Base-by-base conservation (phyloP, 2,329 filamentous ascomycete genomes). In the Aspergillus ruber region DNA sequence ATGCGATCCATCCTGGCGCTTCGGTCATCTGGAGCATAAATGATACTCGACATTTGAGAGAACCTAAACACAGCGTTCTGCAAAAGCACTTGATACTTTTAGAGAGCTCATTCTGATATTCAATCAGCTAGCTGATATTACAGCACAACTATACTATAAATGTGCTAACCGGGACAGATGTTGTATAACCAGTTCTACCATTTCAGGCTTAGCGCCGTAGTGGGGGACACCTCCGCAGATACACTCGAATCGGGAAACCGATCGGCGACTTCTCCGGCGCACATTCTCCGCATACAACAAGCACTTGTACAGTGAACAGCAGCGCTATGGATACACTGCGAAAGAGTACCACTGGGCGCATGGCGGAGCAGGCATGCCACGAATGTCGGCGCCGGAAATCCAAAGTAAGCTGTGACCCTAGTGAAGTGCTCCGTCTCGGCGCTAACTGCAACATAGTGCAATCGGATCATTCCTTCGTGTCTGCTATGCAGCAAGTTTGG, bases 401-500 rank as follows among this genome's bases (percentile, higher is more conserved):
- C 13, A 54, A 52, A 35, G 54, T 54, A 41, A 46, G 41, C 20
- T 29, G 9, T 12, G 15, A 5, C 21, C n/a, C 21, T 39, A 3
- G n/a, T 39, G 6, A n/a, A n/a, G n/a, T 18, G 10, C 33, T 15
- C 20, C 29, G 25, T 13, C 4, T n/a, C 20, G 45, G 27, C 40
- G 40, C 13, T 27, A n/a, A 33, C 45, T 23, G 23, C 7, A 10
- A 42, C 36, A 10, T 62, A 67, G 40, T 72, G 70, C 52, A 65
- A 72, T 47, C 59, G 62, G 35, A 59, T 58, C 3, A 58, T 71
- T 25, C 70, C 70, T 9, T 67, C 60, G 3, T 73, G 70, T 50
- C 61, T 63, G 35, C 56, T 69, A 13, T 77, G 73, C 53, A 56
- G 66, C 42, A 70, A 69, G 47, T 73, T 74, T 53, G 64, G 69